Conservation (phyloP, 768 basidiomycete genomes). For the Suillus plorans region DNA sequence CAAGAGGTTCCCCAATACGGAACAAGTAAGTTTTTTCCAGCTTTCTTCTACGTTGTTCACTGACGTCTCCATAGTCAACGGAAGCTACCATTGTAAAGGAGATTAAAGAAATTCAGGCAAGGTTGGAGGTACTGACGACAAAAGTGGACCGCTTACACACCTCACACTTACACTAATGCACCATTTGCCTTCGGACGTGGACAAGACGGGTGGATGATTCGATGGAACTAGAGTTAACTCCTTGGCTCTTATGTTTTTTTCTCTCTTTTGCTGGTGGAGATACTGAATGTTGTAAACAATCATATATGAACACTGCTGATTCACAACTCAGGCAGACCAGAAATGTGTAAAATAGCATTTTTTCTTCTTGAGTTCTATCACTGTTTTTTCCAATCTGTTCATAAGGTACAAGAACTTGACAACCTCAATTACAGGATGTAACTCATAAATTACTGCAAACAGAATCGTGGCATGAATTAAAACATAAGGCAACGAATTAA, state of each 20-base stretch:
- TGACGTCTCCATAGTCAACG: slow-evolving; percentile 50
- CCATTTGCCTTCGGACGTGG: background rate
- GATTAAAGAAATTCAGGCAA: slow-evolving; percentile 52
- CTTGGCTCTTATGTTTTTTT: background rate
- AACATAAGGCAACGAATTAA: background rate
- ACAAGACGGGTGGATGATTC: background rate
- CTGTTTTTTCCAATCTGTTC: too few relatives aligned
- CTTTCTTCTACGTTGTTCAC: slow-evolving; percentile 9
- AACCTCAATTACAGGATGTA: background rate
- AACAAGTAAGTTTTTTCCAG: slow-evolving; percentile 50
- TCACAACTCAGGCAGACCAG: too few relatives aligned
- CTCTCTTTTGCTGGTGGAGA: background rate
- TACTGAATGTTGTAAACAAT: background rate
- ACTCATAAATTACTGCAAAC: background rate
- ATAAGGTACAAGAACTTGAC: background rate
- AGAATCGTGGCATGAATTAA: background rate
- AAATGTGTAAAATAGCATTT: too few relatives aligned
- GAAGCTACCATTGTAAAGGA: slow-evolving; percentile 69
- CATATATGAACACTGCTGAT: too few relatives aligned
- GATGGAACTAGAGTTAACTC: background rate
- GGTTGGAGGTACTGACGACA: slow-evolving; percentile 37
- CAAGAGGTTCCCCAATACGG: slow-evolving; percentile 70
- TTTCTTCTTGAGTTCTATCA: too few relatives aligned
- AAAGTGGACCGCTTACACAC: slow-evolving; percentile 31
- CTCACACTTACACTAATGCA: slow-evolving; percentile 7